Percentiles rank a stretch among this genome's conserved stretches.
Evolutionary conservation across 306 rosid species (phyloP).

Genomic region (Fragaria ananassa): DNA sequence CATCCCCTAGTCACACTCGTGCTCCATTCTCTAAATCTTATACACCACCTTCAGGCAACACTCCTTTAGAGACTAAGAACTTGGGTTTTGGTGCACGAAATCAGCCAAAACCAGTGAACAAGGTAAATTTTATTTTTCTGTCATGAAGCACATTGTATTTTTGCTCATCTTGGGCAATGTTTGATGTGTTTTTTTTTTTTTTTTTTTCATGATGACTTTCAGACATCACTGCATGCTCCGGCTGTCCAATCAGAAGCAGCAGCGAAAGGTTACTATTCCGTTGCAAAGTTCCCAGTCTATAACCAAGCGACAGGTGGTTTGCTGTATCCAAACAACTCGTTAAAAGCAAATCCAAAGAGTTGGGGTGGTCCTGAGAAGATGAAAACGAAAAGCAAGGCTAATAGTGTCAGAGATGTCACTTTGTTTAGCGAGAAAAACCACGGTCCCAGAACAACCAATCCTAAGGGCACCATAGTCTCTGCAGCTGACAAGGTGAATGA

Average conservation of each 20-base stretch:
- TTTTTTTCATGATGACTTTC: slow-evolving; percentile 22
- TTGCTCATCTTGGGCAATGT: slow-evolving; percentile 17
- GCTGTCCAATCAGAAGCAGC: slow-evolving; percentile 45
- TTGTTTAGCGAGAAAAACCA: slow-evolving; percentile 48
- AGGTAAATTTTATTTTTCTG: slow-evolving; percentile 36
- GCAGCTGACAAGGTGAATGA: slow-evolving; percentile 38
- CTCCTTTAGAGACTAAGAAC: neutral
- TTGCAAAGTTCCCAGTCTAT: slow-evolving; percentile 46
- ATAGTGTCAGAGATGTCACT: slow-evolving; percentile 19
- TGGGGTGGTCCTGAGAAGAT: slow-evolving; percentile 62
- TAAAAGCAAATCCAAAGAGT: slow-evolving; percentile 43
- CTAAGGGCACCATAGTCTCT: slow-evolving; percentile 32
- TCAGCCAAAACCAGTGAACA: slow-evolving; percentile 52
- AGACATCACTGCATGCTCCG: slow-evolving; percentile 43
- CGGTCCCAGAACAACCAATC: slow-evolving; percentile 52
- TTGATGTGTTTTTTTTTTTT: neutral
- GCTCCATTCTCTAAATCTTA: slow-evolving; percentile 36
- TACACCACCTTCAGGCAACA: slow-evolving; percentile 26
- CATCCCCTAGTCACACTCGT: slow-evolving; percentile 41
- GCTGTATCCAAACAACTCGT: slow-evolving; percentile 45
- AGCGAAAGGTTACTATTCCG: slow-evolving; percentile 42
- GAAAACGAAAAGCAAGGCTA: slow-evolving; percentile 55
- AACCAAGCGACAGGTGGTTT: slow-evolving; percentile 57
- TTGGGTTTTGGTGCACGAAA: slow-evolving; percentile 36
- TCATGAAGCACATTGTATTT: neutral